Evolutionary conservation across 83 land plant genomes (phyloP), one percentile per base, ranked within the genome.

Genomic region (Isoetes engelmannii): DNA sequence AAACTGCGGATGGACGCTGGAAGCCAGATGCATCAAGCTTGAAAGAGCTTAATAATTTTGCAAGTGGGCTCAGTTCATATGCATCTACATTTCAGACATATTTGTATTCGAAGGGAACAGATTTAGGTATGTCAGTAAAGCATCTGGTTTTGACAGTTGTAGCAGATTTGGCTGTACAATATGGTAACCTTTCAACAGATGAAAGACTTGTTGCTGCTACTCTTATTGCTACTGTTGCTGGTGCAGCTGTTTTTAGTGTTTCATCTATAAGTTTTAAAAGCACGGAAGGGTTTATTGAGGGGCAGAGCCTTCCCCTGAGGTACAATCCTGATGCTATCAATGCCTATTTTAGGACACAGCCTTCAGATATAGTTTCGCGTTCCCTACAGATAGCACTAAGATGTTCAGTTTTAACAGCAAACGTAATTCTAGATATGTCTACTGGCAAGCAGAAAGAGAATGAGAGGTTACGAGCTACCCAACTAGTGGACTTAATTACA

Each of bases 301-400:
- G 72, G 13, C 7, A 67, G 41, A 75, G 72, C 45, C 72, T 78
- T 43, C 76, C 81, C 7, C 44, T 63, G 46, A 62, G 72, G 65
- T 78, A 78, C 57, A 64, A 78, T 69, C 72, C 81, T 9, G 69
- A 69, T 19, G 70, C 67, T 0, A 73, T 78, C 63, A 72, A 53
- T 21, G 66, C 81, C 53, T 78, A 73, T 62, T 78, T 78, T 42
- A 51, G 54, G 20, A 69, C 19, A 48, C 50, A 77, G 61, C 77
- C 72, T 6, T 4, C 28, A 12, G 72, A 69, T 42, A 57, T 73
- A 10, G 18, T 61, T 17, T 18, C 56, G 19, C 60, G 81, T 17
- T 50, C 64, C 12, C 20, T 69, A 45, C 57, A 66, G 46, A 45
- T 73, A 13, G 18, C 67, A 43, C 62, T 53, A 44, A 54, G 48